Evolutionary conservation across 805 yeast species (phyloP).

Genomic region (Saturnispora galanensis): DNA sequence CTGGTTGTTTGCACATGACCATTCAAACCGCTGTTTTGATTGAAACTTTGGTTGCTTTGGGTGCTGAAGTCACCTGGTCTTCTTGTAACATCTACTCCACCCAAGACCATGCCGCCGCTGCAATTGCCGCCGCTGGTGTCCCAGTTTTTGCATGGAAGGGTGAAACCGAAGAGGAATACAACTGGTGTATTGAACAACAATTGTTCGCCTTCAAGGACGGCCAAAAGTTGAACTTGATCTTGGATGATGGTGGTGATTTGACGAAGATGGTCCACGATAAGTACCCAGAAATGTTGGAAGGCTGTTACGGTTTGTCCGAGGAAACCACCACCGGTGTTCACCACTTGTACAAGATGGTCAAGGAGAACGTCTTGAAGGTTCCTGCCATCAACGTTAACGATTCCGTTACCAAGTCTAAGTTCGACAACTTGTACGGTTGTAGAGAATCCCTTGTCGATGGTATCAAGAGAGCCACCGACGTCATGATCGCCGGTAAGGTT

Average conservation of each 20-base stretch:
- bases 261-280: constrained; percentile 94
- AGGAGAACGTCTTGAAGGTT: constrained; percentile 80
- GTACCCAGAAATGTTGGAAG: constrained; percentile 95
- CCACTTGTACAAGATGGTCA: constrained; percentile 94
- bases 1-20: constrained; percentile 99
- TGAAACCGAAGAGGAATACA: constrained; percentile 98
- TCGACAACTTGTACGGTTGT: constrained; percentile 99
- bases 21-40: constrained; percentile 98
- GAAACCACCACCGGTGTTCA: constrained; percentile 99
- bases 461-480: constrained; percentile 99
- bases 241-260: constrained; percentile 99
- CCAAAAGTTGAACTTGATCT: constrained; percentile 89
- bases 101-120: constrained; percentile 99
- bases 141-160: constrained; percentile 99
- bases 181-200: constrained; percentile 99
- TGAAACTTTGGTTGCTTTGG: constrained; percentile 92
- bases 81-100: constrained; percentile 99
- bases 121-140: constrained; percentile 98
- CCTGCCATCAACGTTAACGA: constrained; percentile 99
- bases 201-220: constrained; percentile 94
- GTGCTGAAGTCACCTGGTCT: constrained; percentile 99
- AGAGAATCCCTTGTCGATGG: constrained; percentile 98
- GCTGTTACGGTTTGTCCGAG: constrained; percentile 93
- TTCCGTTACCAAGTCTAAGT: constrained; percentile 97
- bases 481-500: constrained; percentile 98